These are phyloP conservation scores for Cryoendolithus antarcticus DNA, from an alignment of 2,329 filamentous ascomycete genomes.

Conservation along the genomic window DNA sequence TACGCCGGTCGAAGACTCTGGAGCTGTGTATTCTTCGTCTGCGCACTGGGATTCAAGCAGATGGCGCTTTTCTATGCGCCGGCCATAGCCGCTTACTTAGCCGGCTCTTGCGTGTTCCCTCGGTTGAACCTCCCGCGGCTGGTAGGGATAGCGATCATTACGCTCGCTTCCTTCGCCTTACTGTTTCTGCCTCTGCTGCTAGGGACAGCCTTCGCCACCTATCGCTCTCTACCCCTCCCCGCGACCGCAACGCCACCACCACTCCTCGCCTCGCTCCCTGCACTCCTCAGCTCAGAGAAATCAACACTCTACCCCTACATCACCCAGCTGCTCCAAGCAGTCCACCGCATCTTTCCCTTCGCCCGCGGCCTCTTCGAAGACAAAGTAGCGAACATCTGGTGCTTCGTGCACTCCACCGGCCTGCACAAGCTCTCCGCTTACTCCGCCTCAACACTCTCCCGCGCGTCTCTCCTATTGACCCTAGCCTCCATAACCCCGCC, in stretches of 20 bases:
- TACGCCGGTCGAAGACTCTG: conserved; percentile 73
- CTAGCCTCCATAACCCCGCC: conserved; percentile 65
- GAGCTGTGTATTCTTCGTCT: conserved; percentile 88
- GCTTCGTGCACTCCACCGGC: conserved; percentile 61
- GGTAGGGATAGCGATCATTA: conserved; percentile 62
- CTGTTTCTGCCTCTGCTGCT: conserved; percentile 64
- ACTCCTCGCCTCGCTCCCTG: conserved; percentile 52
- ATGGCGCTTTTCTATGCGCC: conserved; percentile 98
- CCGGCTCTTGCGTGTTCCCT: conserved; percentile 76
- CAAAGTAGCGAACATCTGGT: conserved; percentile 99
- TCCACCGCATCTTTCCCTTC: conserved; percentile 93
- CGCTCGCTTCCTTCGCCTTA: conserved; percentile 58
- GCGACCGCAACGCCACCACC: conserved; percentile 34
- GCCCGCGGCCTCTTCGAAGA: conserved; percentile 94
- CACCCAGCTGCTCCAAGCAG: conserved; percentile 67
- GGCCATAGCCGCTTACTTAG: conserved; percentile 77
- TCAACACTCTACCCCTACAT: conserved; percentile 62
- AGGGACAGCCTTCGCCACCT: conserved; percentile 57
- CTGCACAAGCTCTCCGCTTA: conserved; percentile 75
- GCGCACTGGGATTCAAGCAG: conserved; percentile 92
- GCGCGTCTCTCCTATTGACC: conserved; percentile 62
- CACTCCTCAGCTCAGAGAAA: conserved; percentile 41
- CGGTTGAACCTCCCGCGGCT: conserved; percentile 55
- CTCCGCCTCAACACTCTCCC: conserved; percentile 59
- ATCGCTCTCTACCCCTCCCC: conserved; percentile 50